A percentile compares a stretch with the other conserved stretches of the same genome.
These are phyloP conservation scores for Camillea tinctor DNA, from an alignment of 2,329 filamentous ascomycete species.

Conservation along the genomic window DNA sequence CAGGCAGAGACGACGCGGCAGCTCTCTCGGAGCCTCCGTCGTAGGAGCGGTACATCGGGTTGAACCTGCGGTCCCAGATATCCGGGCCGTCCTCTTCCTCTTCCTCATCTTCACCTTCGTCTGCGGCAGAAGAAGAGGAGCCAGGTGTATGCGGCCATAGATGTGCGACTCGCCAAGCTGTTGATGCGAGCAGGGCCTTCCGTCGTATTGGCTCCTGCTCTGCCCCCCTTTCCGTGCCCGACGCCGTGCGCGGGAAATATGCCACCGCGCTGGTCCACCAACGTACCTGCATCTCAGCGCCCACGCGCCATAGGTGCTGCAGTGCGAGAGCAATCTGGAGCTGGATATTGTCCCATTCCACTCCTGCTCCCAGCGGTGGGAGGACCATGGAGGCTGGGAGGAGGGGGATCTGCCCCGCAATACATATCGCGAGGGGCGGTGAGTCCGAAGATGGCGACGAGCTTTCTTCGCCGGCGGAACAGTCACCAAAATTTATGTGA, in stretches of 20 bases:
- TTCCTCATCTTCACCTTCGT: conserved; percentile 41
- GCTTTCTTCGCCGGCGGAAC: conserved; percentile 25
- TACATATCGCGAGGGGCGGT: conserved; percentile 46
- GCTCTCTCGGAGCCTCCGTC: conserved; percentile 24
- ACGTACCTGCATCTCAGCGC: conserved; percentile 65
- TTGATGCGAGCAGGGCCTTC: conserved; percentile 43
- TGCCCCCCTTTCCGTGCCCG: neutral
- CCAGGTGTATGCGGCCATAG: conserved; percentile 17
- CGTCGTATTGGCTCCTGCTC: conserved; percentile 14
- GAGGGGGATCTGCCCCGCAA: conserved; percentile 91
- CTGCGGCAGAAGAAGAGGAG: conserved; percentile 13
- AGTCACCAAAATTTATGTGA: neutral
- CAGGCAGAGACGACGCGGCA: conserved; percentile 43
- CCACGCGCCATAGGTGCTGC: conserved; percentile 89
- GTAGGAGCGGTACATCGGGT: conserved; percentile 47
- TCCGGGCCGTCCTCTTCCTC: conserved; percentile 53
- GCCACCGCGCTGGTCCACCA: conserved; percentile 76
- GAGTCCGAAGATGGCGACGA: conserved; percentile 1
- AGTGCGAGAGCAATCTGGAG: conserved; percentile 70
- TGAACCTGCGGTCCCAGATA: conserved; percentile 66
- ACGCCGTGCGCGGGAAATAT: conserved; percentile 56
- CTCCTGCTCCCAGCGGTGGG: conserved; percentile 31
- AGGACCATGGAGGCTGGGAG: conserved; percentile 75
- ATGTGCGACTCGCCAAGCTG: conserved; percentile 50
- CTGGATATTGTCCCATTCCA: conserved; percentile 38